Evolutionary conservation across 2,329 filamentous ascomycete genomes (phyloP).

Genomic region (Alternaria alternata): DNA sequence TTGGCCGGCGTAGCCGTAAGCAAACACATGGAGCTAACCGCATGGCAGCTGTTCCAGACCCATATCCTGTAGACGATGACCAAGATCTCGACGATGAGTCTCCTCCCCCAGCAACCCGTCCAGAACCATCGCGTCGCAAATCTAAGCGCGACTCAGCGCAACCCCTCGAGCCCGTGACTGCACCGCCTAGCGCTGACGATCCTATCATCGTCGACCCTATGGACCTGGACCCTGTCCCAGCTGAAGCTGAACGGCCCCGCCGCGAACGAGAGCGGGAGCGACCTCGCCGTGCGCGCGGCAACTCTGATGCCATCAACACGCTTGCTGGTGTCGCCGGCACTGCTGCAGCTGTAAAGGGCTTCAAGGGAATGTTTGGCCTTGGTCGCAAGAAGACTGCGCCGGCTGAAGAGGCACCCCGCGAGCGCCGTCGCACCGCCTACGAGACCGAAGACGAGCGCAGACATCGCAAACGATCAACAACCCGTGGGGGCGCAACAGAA

Average conservation of each 20-base stretch:
- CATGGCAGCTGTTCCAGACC: slow-evolving; percentile 57
- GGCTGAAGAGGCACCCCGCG: slow-evolving; percentile 39
- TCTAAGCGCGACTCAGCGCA: slow-evolving; percentile 52
- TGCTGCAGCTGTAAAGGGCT: slow-evolving; percentile 58
- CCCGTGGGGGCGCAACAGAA: slow-evolving; percentile 44
- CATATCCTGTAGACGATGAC: slow-evolving; percentile 71
- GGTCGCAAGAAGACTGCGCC: slow-evolving; percentile 45
- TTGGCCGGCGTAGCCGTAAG: slow-evolving; percentile 36
- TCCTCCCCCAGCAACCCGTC: slow-evolving; percentile 43
- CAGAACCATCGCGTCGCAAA: slow-evolving; percentile 51
- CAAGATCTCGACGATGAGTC: slow-evolving; percentile 58
- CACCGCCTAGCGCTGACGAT: slow-evolving; percentile 53
- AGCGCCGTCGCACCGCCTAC: slow-evolving; percentile 44
- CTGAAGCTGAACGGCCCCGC: slow-evolving; percentile 52
- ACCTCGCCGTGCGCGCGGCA: slow-evolving; percentile 61
- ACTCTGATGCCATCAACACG: slow-evolving; percentile 67
- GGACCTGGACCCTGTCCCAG: slow-evolving; percentile 55
- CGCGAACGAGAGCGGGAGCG: slow-evolving; percentile 51
- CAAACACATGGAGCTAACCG: slow-evolving; percentile 51
- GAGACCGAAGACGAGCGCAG: slow-evolving; percentile 49
- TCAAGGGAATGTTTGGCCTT: slow-evolving; percentile 63
- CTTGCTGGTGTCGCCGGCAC: slow-evolving; percentile 41
- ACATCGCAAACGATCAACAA: slow-evolving; percentile 50
- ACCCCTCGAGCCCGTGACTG: slow-evolving; percentile 46
- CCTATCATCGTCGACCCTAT: slow-evolving; percentile 52